These are phyloP conservation scores for Rhizophagus clarus DNA, from an alignment of 192 early-diverging fungal genomes.

Conservation along the genomic window DNA sequence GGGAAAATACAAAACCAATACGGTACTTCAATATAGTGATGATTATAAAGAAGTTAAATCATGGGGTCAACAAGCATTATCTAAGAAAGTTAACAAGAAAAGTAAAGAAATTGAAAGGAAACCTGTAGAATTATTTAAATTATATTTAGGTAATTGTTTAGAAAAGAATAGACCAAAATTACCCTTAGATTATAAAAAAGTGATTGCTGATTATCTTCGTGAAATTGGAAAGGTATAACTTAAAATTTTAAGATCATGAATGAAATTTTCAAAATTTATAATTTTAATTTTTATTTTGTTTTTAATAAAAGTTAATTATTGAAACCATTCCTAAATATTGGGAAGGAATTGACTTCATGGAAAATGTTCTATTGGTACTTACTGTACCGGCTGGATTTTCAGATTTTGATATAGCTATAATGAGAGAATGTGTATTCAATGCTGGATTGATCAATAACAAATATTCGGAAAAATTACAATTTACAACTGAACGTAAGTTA, in stretches of 20 bases:
- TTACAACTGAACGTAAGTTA: neutral
- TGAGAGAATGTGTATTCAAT: slow-evolving; percentile 52
- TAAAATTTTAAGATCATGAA: no score
- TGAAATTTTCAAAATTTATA: no score
- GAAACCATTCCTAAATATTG: neutral
- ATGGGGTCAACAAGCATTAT: neutral
- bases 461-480: neutral
- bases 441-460: slow-evolving; percentile 46
- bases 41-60: neutral
- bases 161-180: neutral
- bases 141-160: neutral
- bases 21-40: neutral
- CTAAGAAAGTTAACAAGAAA: no score
- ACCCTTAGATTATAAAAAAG: neutral
- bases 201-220: neutral
- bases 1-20: neutral
- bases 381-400: neutral
- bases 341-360: neutral
- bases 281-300: no score
- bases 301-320: neutral
- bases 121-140: neutral
- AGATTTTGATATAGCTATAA: slow-evolving; percentile 46
- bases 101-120: neutral
- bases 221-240: neutral
- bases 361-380: neutral